These are phyloP conservation scores for Trichomonas vaginalis DNA, from an alignment of 208 protist species.

Conservation along the genomic window DNA sequence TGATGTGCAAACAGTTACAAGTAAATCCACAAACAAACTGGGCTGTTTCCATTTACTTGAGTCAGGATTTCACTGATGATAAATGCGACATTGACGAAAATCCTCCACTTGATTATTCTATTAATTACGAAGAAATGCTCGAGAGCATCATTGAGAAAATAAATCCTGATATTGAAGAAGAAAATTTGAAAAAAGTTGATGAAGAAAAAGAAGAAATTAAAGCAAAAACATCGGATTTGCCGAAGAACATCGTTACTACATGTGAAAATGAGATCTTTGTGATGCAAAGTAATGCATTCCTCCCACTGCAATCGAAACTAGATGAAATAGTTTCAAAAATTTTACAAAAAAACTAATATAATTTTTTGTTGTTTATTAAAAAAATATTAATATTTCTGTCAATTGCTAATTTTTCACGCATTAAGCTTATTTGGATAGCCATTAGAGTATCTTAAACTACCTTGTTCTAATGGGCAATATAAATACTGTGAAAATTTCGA, in stretches of 20 bases:
- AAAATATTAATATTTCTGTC: no score
- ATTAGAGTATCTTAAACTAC: no score
- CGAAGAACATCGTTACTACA: not conserved
- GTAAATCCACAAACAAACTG: slow-evolving; percentile 11
- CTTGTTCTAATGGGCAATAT: no score
- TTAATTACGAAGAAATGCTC: not conserved
- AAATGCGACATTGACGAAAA: not conserved
- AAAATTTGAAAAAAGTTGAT: no score
- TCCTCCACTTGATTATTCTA: not conserved
- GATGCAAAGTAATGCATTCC: not conserved
- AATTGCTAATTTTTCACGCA: no score
- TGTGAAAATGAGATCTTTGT: not conserved
- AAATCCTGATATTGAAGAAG: not conserved
- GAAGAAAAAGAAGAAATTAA: not conserved
- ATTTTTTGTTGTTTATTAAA: no score
- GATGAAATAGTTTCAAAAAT: not conserved
- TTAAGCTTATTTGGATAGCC: no score
- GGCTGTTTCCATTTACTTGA: not conserved
- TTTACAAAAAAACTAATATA: no score
- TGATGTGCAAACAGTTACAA: not conserved
- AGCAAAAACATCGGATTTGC: not conserved
- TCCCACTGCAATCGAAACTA: not conserved
- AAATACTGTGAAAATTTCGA: no score
- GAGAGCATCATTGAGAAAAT: not conserved
- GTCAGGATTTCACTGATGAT: not conserved